Percentiles rank a stretch among this genome's conserved stretches.
phyloP scores from a whole-genome alignment of 495 filamentous ascomycete genomes.

The Saxophila tyrrhenica region DNA sequence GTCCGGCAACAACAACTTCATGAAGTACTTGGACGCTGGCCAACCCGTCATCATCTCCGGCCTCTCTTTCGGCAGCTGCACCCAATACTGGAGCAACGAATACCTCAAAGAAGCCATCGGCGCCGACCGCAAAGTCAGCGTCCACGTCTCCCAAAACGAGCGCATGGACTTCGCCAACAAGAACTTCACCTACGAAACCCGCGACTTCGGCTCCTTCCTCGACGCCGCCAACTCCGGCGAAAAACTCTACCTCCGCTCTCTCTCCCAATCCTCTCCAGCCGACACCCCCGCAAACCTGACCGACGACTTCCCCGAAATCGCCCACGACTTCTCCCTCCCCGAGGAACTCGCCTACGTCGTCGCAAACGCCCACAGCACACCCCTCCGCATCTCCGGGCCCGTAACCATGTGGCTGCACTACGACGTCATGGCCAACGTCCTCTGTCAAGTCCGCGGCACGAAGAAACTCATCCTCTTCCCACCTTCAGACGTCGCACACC shows the following conservation, averaged over 20 bases:
- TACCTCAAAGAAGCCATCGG: constrained; percentile 59
- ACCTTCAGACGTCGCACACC: constrained; percentile 56
- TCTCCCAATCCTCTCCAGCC: constrained; percentile 56
- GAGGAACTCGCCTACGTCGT: constrained; percentile 45
- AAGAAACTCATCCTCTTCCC: constrained; percentile 70
- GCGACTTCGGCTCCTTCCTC: constrained; percentile 57
- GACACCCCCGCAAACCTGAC: constrained; percentile 55
- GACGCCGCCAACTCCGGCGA: constrained; percentile 48
- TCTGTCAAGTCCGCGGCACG: constrained; percentile 63
- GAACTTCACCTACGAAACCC: constrained; percentile 69
- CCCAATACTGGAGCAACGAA: constrained; percentile 52
- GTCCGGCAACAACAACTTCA: constrained; percentile 40
- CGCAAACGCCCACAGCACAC: constrained; percentile 63
- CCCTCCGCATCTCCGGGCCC: constrained; percentile 66
- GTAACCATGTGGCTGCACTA: constrained; percentile 91
- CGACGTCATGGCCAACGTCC: constrained; percentile 84
- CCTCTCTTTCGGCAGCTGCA: constrained; percentile 56
- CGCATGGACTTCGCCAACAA: constrained; percentile 71
- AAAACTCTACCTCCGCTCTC: constrained; percentile 62
- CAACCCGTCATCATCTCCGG: constrained; percentile 56
- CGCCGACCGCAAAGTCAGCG: constrained; percentile 52
- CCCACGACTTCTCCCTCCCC: constrained; percentile 61
- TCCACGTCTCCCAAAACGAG: constrained; percentile 52
- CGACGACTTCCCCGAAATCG: constrained; percentile 59
- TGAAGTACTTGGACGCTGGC: constrained; percentile 43